Evolutionary conservation across 2,329 filamentous ascomycete species (phyloP).

Genomic region (Paecilomyces fulvus): DNA sequence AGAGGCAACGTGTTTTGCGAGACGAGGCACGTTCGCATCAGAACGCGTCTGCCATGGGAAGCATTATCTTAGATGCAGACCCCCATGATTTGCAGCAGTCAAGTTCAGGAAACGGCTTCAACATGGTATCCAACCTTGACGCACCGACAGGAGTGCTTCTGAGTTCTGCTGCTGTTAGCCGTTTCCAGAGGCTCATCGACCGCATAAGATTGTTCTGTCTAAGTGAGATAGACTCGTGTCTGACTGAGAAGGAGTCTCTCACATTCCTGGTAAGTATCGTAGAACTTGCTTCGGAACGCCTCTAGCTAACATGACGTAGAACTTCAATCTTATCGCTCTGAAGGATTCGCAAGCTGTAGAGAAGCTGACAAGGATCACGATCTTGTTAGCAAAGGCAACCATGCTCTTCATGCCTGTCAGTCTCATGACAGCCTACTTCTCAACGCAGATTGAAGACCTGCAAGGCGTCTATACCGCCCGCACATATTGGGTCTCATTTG

Average conservation of each 20-base stretch:
- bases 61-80: slow-evolving; percentile 18
- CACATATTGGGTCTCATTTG: slow-evolving; percentile 63
- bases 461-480: slow-evolving; percentile 49
- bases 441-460: slow-evolving; percentile 53
- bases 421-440: slow-evolving; percentile 68
- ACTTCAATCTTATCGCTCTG: slow-evolving; percentile 69
- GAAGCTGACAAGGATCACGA: slow-evolving; percentile 61
- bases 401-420: slow-evolving; percentile 69
- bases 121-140: slow-evolving; percentile 10
- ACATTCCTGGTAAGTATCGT: slow-evolving; percentile 51
- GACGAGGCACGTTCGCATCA: slow-evolving; percentile 23
- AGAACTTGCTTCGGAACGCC: neutral
- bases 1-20: slow-evolving; percentile 37
- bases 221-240: slow-evolving; percentile 55
- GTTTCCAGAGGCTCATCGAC: slow-evolving; percentile 53
- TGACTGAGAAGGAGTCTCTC: slow-evolving; percentile 61
- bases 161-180: slow-evolving; percentile 43
- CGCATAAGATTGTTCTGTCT: slow-evolving; percentile 55
- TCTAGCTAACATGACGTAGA: slow-evolving; percentile 37
- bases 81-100: slow-evolving; percentile 33
- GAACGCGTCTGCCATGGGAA: slow-evolving; percentile 11
- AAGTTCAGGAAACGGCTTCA: slow-evolving; percentile 16
- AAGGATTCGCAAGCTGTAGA: slow-evolving; percentile 67
- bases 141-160: slow-evolving; percentile 33
- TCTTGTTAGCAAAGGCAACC: slow-evolving; percentile 64